phyloP scores from a whole-genome alignment of 805 yeast species.

The Candida anglica region DNA sequence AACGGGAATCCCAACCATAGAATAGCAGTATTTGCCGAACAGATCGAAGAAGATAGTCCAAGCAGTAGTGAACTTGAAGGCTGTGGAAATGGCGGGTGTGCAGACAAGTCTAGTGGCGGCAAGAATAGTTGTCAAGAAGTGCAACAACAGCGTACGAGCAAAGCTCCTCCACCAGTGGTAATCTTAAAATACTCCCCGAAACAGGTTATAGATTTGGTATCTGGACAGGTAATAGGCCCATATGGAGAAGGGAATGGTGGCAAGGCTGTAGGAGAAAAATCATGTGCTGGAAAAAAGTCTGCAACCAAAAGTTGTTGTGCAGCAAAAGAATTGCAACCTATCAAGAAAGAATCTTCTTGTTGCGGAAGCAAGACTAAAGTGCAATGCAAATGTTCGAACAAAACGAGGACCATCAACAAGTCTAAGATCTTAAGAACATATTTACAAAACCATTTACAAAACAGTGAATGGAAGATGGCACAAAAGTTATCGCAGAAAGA shows the following conservation, averaged over 20 bases:
- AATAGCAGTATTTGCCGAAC: conserved; percentile 56
- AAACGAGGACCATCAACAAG: conserved; percentile 25
- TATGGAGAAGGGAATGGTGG: conserved; percentile 17
- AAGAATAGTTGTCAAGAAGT: conserved; percentile 2
- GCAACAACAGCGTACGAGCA: no score
- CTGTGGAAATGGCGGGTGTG: conserved; percentile 1
- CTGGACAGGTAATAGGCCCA: conserved; percentile 37
- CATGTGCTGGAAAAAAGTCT: neutral
- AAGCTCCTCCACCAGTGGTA: conserved; percentile 17
- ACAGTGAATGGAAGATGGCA: neutral
- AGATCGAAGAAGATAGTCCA: conserved; percentile 14
- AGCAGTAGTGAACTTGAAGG: no score
- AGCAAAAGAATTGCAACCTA: neutral
- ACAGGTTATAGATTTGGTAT: conserved; percentile 34
- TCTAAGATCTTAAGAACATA: conserved; percentile 31
- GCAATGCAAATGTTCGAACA: conserved; percentile 22
- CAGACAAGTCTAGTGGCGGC: neutral
- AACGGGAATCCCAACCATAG: conserved; percentile 48
- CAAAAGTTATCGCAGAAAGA: neutral
- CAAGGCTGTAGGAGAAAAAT: neutral
- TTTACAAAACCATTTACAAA: conserved; percentile 16
- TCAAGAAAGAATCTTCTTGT: conserved; percentile 16
- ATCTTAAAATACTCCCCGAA: conserved; percentile 35
- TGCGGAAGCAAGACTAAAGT: conserved; percentile 18
- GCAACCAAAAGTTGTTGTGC: neutral